Evolutionary conservation across 2,329 filamentous ascomycete genomes (phyloP), one percentile per base, ranked within the genome.

Genomic region (Ascochyta viciae-villosae): DNA sequence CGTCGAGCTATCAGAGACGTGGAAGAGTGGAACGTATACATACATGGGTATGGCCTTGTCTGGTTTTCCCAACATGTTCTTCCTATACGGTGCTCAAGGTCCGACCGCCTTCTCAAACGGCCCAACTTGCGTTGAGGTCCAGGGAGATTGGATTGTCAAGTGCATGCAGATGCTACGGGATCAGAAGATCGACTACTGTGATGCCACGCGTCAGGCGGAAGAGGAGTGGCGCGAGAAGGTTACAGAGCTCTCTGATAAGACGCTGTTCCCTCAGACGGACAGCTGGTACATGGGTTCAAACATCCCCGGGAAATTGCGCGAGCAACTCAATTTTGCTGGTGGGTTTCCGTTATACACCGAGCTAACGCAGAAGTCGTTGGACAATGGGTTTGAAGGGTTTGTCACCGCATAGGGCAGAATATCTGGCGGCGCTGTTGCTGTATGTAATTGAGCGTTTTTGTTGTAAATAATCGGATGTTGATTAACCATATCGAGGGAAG

Each of bases 81-180:
- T 57, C 71, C 65, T 79, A 12, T 81, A 81, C 60, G 78, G 79
- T 2, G 74, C 78, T 4, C 79, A 81, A 53, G 79, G 77, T 0
- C 79, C 78, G 0, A 81, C 79, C 0, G 78, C 78, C 3, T 80
- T 80, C 63, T 74, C 72, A 49, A 81, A 81, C 46, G 78, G 79
- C 0, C 78, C 79, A 2, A 77, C 71, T 27, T 80, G 77, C 57
- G 70, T 79, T 22, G 78, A 81, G 56, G 69, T 73, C 4, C 78
- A 81, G 61, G 76, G 74, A 13, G 76, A 81, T 43, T 81, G 76
- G 70, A 78, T 81, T 33, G 75, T 79, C 29, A 76, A 79, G 45
- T 71, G 73, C 9, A 76, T 81, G 57, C 70, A 72, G 42, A 74
- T 74, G 63, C 58, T 75, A 8, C 65, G 71, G 39, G 67, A 74